Base-by-base conservation (phyloP, 495 filamentous ascomycete genomes). In the Penicillium salamii region DNA sequence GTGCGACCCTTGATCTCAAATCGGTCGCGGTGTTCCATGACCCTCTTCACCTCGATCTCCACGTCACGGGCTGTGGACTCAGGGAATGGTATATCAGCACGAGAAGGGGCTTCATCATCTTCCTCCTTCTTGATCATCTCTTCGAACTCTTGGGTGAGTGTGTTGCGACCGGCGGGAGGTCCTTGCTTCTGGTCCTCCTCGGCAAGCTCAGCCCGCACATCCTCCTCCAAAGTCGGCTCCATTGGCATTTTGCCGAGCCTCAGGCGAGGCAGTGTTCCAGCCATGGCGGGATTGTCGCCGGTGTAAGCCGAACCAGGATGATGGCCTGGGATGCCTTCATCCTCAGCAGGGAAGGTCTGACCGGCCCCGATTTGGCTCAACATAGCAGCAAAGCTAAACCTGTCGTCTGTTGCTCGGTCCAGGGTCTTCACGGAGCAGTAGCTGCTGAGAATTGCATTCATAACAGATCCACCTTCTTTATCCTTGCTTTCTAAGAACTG, bases 311-410 rank as follows among this genome's bases (percentile, higher is more conserved):
- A 87, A 0, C 93, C 93, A 1, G 89, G 89, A 51, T 90, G 86
- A 39, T 95, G 86, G 5, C 95, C 95, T 0, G 89, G 88, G 52
- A 98, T 97, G 29, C 93, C 93, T 65, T 98, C 93, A 56, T 93
- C 86, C 58, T 93, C 86, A 26, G 87, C 83, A 9, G 86, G 85
- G 49, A 80, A 77, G 7, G 80, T 75, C 33, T 92, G 87, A 9
- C 83, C 85, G 1, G 79, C 73, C 11, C 68, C 59, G 23, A 72
- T 71, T 31, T 84, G 78, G n/a, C 80, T 82, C n/a, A 88, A 75
- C 59, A 96, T 82, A 4, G 86, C 81, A 47, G 89, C 86, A 55
- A 96, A 90, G 63, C 87, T 91, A 52, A 82, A 89, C 12, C 87
- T 82, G 36, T 87, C 83, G 39, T 89, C 85, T 1, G 81, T 81